Evolutionary conservation across 257 asterid species (phyloP), one percentile per base, ranked within the genome.

Genomic region (Haberlea rhodopensis): DNA sequence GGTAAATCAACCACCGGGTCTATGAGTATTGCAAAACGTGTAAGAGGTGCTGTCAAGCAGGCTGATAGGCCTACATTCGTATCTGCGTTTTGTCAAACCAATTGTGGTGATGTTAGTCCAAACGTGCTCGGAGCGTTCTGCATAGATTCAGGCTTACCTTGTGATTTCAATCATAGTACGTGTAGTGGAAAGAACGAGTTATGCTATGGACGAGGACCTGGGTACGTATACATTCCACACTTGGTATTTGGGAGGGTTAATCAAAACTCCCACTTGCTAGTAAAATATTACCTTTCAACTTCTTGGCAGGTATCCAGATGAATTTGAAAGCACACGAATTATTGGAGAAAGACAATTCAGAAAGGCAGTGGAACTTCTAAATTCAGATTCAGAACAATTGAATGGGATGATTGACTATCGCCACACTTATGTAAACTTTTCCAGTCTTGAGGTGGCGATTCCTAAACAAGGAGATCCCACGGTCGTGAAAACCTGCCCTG

Each of bases 51-150:
- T 55, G 83, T 84, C 64, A 79, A 92, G 82, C 80, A 63, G 76
- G 82, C 85, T 31, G 81, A 83, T 62, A 84, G 80, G 76, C 97
- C 99, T 13, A 79, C 66, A 60, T 94, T 94, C 80, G 92, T 94
- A 63, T 82, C 97, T 19, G 95, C 99, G 71, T 94, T 90, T 84
- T 94, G 99, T 75, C 99, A 94, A 75, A 73, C 85, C 62, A 94
- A 94, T 68, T 94, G 99, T 71, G 99, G 99, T 23, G 99, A 94
- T 61, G 97, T 94, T 68, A 90, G 99, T 76, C 99, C 99, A 29
- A 94, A 94, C 82, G 97, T 87, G 70, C 99, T 90, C 18, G 99
- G 99, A 67, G 86, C 99, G 49, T 94, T 90, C 82, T 94, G 99
- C 76, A 80, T 24, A 9, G 99, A 94, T 76, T 86, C 99, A 24